Evolutionary conservation across 805 yeast species (phyloP).

Genomic region (Candida yuanshanica): DNA sequence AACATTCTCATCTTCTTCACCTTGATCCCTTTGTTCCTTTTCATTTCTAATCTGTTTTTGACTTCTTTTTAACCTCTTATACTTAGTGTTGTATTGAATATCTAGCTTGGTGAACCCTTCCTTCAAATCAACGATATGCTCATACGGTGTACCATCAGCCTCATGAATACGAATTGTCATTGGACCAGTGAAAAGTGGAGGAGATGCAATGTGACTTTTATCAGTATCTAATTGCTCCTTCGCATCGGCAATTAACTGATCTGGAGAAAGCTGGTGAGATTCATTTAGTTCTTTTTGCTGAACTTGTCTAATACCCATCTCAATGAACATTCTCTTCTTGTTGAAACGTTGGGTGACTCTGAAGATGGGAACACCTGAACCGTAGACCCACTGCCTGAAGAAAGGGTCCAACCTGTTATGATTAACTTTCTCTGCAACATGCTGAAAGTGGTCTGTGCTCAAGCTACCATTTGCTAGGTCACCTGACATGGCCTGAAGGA

Average conservation of each 20-base stretch:
- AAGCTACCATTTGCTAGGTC: conserved; percentile 75
- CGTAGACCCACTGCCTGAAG: conserved; percentile 90
- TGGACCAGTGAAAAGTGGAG: conserved; percentile 73
- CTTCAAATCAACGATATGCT: conserved; percentile 88
- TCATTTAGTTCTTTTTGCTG: conserved; percentile 57
- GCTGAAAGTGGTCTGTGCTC: conserved; percentile 80
- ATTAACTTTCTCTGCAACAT: conserved; percentile 92
- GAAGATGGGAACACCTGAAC: conserved; percentile 84
- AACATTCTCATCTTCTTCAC: conserved; percentile 32
- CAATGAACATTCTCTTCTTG: conserved; percentile 88
- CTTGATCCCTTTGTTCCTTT: conserved; percentile 34
- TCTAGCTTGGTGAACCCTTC: conserved; percentile 83
- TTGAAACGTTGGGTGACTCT: conserved; percentile 88
- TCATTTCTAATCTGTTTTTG: conserved; percentile 34
- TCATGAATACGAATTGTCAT: conserved; percentile 97
- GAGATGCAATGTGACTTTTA: conserved; percentile 11
- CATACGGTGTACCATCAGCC: conserved; percentile 98
- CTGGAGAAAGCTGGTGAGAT: conserved; percentile 28
- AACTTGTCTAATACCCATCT: conserved; percentile 88
- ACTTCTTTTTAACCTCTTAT: conserved; percentile 70
- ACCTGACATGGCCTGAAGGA: conserved; percentile 92
- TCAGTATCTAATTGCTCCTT: conserved; percentile 9
- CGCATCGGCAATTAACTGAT: conserved; percentile 36
- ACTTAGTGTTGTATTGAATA: conserved; percentile 92
- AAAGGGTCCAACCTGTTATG: conserved; percentile 76